phyloP scores from a whole-genome alignment of 768 basidiomycete species.

The Russula vinacea region DNA sequence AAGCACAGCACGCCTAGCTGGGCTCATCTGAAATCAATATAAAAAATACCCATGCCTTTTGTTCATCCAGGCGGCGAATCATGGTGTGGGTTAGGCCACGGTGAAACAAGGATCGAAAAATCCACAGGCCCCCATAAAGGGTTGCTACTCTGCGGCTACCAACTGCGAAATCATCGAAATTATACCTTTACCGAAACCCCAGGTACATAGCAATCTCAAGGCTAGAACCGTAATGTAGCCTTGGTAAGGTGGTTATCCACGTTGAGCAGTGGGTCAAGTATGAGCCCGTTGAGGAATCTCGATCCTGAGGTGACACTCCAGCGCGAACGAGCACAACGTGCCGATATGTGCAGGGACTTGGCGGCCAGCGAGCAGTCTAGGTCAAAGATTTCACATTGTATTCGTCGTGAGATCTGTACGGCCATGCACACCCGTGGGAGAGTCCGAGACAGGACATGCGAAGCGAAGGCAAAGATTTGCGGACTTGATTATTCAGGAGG shows the following conservation, averaged over 20 bases:
- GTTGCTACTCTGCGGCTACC: background rate
- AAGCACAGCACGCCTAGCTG: no score
- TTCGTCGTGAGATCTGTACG: background rate
- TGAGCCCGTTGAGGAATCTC: background rate
- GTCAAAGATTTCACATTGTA: background rate
- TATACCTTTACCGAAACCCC: background rate
- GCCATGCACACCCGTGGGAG: background rate
- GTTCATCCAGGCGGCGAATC: background rate
- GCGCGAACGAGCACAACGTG: background rate
- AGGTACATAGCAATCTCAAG: background rate
- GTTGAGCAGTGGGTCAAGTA: background rate
- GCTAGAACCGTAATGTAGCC: background rate
- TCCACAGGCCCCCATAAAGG: background rate
- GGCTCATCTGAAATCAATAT: constrained; percentile 1
- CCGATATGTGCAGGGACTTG: no score
- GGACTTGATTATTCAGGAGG: background rate
- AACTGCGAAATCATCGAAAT: constrained; percentile 9
- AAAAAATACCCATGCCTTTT: background rate
- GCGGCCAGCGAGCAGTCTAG: background rate
- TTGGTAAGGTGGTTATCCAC: no score
- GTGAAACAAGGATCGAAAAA: background rate
- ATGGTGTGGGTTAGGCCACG: background rate
- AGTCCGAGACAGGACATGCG: no score
- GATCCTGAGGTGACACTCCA: background rate
- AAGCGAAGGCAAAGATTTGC: background rate